These are phyloP conservation scores for Amanita inopinata DNA, from an alignment of 768 basidiomycete species.

Conservation along the genomic window DNA sequence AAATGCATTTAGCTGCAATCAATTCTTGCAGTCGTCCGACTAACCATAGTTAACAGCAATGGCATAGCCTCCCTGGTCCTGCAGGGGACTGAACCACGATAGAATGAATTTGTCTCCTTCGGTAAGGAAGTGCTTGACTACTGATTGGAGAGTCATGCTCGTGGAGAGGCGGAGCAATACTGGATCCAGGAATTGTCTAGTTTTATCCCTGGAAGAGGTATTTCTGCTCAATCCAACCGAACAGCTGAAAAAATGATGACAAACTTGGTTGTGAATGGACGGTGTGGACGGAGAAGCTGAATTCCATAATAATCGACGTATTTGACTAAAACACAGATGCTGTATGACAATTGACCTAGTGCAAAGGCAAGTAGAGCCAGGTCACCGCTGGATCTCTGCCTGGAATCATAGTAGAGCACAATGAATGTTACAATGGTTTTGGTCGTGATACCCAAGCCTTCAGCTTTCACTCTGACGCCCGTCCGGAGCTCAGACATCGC, in stretches of 20 bases:
- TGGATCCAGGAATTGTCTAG: slow-evolving; percentile 20
- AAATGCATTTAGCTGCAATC: background rate
- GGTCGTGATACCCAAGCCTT: slow-evolving; percentile 69
- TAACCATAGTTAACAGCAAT: slow-evolving; percentile 92
- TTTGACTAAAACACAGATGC: slow-evolving; percentile 39
- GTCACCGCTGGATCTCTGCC: slow-evolving; percentile 23
- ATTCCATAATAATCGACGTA: slow-evolving; percentile 41
- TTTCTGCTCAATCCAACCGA: background rate
- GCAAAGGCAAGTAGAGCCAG: slow-evolving; percentile 78
- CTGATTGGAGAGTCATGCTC: slow-evolving; percentile 80
- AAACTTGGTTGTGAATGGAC: background rate
- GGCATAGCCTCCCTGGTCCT: slow-evolving; percentile 92
- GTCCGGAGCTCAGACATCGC: slow-evolving; percentile 64
- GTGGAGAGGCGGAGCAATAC: slow-evolving; percentile 52
- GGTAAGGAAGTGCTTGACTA: slow-evolving; percentile 91
- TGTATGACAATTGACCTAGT: slow-evolving; percentile 73
- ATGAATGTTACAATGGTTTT: slow-evolving; percentile 70
- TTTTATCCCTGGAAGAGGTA: slow-evolving; percentile 11
- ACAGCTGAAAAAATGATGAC: background rate
- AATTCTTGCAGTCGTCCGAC: slow-evolving; percentile 13
- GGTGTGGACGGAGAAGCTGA: slow-evolving; percentile 23
- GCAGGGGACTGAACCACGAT: slow-evolving; percentile 71
- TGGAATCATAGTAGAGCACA: slow-evolving; percentile 43
- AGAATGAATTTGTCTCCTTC: slow-evolving; percentile 92
- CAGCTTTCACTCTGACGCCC: slow-evolving; percentile 68